phyloP scores from a whole-genome alignment of 2,329 filamentous ascomycete genomes.

The Annulohypoxylon truncatum region DNA sequence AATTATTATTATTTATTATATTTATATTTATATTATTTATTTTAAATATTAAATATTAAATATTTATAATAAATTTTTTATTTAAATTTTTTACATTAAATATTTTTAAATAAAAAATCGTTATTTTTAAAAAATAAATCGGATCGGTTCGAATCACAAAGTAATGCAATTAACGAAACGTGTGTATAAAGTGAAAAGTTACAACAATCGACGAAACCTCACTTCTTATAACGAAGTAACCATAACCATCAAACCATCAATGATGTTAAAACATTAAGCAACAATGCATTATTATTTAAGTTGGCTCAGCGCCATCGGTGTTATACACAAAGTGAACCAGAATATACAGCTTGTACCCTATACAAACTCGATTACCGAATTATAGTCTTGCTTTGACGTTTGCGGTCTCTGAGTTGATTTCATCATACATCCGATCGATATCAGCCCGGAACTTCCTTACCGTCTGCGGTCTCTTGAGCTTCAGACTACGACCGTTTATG shows the following conservation, averaged over 20 bases:
- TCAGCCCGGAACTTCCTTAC: constrained; percentile 64
- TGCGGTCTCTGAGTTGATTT: constrained; percentile 58
- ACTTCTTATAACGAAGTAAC: neutral
- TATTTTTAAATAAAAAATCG: too few relatives aligned
- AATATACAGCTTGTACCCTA: constrained; percentile 12
- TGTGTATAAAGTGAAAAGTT: neutral
- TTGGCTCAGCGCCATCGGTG: neutral
- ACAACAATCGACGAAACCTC: neutral
- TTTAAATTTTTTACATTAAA: constrained; percentile 10
- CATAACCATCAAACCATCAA: neutral
- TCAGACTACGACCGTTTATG: constrained; percentile 57
- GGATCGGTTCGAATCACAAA: neutral
- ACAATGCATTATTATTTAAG: constrained; percentile 9
- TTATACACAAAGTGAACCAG: neutral
- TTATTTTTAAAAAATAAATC: too few relatives aligned
- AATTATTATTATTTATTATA: constrained; percentile 18
- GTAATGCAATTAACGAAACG: neutral
- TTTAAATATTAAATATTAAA: constrained; percentile 17
- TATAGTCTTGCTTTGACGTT: constrained; percentile 60
- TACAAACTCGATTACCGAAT: neutral
- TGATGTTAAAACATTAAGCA: neutral
- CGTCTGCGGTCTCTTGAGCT: constrained; percentile 69
- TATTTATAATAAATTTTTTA: constrained; percentile 20
- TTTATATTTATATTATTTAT: constrained; percentile 24
- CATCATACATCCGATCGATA: constrained; percentile 68